Evolutionary conservation across 1,284 basidiomycete genomes (phyloP), one percentile per base, ranked within the genome.

Genomic region (Ganoderma resinaceum): DNA sequence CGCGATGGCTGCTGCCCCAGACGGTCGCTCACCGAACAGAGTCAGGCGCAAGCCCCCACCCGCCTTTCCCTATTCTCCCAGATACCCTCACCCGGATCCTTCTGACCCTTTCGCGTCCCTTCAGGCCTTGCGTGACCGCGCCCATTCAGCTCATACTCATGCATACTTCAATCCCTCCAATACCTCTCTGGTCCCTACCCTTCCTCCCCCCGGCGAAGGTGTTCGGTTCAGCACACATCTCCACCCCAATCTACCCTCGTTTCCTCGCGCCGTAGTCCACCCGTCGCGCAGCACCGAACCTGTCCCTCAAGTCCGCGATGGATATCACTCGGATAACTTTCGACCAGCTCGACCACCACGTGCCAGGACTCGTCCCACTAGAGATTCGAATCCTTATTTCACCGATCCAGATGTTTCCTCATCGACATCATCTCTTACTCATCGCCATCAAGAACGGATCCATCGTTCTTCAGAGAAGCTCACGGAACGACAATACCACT

Each of bases 41-140:
- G 72, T 87, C 74, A 85, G 78, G 74, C 85, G 86, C 57, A 87
- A 87, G 72, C 85, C 85, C 0, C 77, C 85, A 1, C 86, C 86
- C 1, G 66, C 76, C 26, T 80, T 85, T 70, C 81, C 83, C 57
- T 75, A 80, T 68, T 79, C 81, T 3, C 75, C 81, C 59, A 80
- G 82, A 61, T 89, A 88, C 74, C 87, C 87, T 12, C 74, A 78
- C 3, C 86, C 86, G 33, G 87, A 89, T 76, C 86, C 86, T 23
- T 71, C 69, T 26, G 86, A 89, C 74, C 87, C 87, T 1, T 88
- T 88, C 73, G 86, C 84, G 1, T 83, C 87, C 6, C 81, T 89
- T 40, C 85, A 83, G 76, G 83, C 83, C 12, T 78, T 89, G 20
- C 83, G 87, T 53, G 74, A 77, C 59, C 78, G 80, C 55, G 78